These are phyloP conservation scores for Mrakia gelida DNA, from an alignment of 768 basidiomycete genomes.

Conservation along the genomic window DNA sequence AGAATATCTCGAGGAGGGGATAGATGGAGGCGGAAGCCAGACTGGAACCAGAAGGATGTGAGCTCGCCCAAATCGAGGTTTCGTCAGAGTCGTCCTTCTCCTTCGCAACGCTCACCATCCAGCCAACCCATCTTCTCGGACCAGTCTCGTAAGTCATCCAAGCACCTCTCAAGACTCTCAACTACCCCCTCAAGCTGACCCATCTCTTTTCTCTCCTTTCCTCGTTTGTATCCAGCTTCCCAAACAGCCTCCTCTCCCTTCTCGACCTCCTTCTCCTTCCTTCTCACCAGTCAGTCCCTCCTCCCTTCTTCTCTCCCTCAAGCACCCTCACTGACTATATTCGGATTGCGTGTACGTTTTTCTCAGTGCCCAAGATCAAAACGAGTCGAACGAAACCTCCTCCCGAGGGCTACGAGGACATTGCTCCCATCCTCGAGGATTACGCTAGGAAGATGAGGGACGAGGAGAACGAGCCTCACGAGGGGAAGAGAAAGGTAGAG, in stretches of 20 bases:
- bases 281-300: not conserved
- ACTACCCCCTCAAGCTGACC: not conserved
- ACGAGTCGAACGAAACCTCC: conserved; percentile 89
- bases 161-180: too few species aligned
- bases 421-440: conserved; percentile 85
- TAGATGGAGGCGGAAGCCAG: not conserved
- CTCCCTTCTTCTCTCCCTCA: not conserved
- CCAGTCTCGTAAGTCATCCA: not conserved
- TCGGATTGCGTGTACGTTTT: not conserved
- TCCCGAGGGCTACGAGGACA: conserved; percentile 93
- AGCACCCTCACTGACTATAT: not conserved
- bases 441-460: conserved; percentile 99
- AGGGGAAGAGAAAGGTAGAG: conserved; percentile 64
- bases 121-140: not conserved
- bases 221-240: not conserved
- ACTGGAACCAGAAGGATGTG: not conserved
- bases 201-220: not conserved
- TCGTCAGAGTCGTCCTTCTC: not conserved
- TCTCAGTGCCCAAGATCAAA: conserved; percentile 78
- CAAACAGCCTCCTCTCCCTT: not conserved
- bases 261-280: conserved; percentile 10
- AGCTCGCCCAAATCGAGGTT: not conserved
- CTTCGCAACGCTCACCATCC: not conserved
- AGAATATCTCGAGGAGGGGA: not conserved
- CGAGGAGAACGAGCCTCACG: conserved; percentile 94